phyloP scores from a whole-genome alignment of 2,329 filamentous ascomycete genomes.

The Talaromyces albobiverticillius region DNA sequence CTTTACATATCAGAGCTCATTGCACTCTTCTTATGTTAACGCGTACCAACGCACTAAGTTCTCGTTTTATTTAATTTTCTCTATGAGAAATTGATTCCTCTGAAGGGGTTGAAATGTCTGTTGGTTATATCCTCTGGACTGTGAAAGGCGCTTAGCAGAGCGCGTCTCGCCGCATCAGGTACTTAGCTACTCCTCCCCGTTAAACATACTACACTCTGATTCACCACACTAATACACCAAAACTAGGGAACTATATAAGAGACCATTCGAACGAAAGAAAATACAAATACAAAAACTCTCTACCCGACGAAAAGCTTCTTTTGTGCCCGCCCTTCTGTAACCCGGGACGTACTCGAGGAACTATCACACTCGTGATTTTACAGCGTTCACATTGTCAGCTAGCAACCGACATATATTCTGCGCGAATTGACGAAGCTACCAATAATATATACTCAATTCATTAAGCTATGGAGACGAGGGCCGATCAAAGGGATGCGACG shows the following conservation, averaged over 20 bases:
- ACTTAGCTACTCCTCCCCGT: background rate
- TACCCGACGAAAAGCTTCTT: background rate
- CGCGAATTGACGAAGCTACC: background rate
- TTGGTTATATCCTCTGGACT: background rate
- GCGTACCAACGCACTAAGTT: constrained; percentile 6
- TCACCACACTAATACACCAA: background rate
- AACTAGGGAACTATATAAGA: background rate
- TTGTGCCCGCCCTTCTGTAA: background rate
- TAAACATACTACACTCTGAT: background rate
- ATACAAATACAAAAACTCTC: background rate
- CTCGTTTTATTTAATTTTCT: background rate
- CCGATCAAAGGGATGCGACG: constrained; percentile 17
- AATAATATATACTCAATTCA: background rate
- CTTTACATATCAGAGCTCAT: constrained; percentile 12
- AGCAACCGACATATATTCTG: background rate
- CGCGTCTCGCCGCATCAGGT: constrained; percentile 6
- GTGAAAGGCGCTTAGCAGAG: constrained; percentile 2
- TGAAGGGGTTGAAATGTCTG: constrained; percentile 8
- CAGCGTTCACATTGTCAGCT: background rate
- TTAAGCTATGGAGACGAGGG: constrained; percentile 22
- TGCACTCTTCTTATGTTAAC: constrained; percentile 12
- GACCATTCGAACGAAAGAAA: background rate
- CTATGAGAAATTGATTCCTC: background rate
- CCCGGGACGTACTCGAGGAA: background rate
- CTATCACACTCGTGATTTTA: background rate